Evolutionary conservation across 2,329 filamentous ascomycete genomes (phyloP).

Genomic region (Hymenoscyphus fraxineus): DNA sequence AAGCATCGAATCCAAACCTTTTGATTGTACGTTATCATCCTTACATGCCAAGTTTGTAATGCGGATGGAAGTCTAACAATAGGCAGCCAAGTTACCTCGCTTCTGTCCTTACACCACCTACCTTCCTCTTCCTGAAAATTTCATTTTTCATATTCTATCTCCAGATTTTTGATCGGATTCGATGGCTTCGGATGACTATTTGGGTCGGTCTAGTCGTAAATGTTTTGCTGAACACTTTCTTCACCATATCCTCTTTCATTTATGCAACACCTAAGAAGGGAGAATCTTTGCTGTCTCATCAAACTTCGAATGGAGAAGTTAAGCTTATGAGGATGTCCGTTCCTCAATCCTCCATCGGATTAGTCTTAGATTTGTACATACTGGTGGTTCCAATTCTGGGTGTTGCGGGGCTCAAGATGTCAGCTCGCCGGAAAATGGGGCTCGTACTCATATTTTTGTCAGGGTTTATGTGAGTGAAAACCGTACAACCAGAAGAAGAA

Average conservation of each 20-base stretch:
- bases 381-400: not conserved
- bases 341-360: not conserved
- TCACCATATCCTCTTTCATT: not conserved
- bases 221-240: not conserved
- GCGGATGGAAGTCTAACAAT: not conserved
- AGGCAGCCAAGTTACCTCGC: too few relatives aligned
- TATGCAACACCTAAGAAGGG: not conserved
- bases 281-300: not conserved
- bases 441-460: not conserved
- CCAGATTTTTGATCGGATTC: not conserved
- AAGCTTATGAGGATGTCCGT: not conserved
- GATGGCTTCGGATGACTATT: not conserved
- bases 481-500: too few relatives aligned
- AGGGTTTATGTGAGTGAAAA: not conserved
- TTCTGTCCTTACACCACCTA: not conserved
- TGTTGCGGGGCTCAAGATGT: not conserved
- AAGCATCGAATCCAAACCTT: too few relatives aligned
- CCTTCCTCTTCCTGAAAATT: not conserved
- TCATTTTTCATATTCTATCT: not conserved
- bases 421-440: not conserved
- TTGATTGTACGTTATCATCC: not conserved
- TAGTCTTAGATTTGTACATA: not conserved
- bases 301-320: not conserved
- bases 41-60: not conserved
- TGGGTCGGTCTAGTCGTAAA: not conserved